These are phyloP conservation scores for Platanthera zijinensis DNA, from an alignment of 106 monocot species.

Conservation along the genomic window DNA sequence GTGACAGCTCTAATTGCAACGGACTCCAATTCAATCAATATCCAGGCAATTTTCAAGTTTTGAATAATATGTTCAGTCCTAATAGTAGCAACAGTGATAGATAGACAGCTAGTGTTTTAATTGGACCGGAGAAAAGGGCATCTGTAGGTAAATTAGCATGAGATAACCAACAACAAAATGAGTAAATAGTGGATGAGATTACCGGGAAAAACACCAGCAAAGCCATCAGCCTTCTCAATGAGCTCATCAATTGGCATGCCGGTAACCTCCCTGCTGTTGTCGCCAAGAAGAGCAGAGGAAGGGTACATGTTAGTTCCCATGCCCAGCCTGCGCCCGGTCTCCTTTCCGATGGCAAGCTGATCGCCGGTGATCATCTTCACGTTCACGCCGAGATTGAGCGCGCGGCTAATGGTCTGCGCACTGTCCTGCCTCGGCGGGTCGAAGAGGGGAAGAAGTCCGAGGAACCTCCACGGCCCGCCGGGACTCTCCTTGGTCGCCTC, in stretches of 20 bases:
- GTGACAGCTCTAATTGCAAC: too few relatives aligned
- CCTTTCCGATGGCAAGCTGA: slow-evolving; percentile 71
- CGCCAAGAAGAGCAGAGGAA: slow-evolving; percentile 42
- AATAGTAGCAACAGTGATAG: too few relatives aligned
- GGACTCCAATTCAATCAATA: too few relatives aligned
- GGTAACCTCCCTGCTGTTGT: slow-evolving; percentile 21
- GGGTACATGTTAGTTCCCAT: slow-evolving; percentile 80
- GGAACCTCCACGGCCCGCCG: slow-evolving; percentile 54
- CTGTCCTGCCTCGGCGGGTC: slow-evolving; percentile 71
- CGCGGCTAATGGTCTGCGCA: slow-evolving; percentile 49
- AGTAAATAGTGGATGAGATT: too few relatives aligned
- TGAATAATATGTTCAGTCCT: too few relatives aligned
- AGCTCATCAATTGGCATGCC: slow-evolving; percentile 16
- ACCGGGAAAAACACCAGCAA: slow-evolving; percentile 16
- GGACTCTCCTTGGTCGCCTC: slow-evolving; percentile 36
- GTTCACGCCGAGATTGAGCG: slow-evolving; percentile 64
- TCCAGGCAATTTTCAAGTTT: too few relatives aligned
- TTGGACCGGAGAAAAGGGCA: too few relatives aligned
- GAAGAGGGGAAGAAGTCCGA: slow-evolving; percentile 60
- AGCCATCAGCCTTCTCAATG: slow-evolving; percentile 19
- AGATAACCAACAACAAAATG: too few relatives aligned
- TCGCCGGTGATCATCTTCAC: slow-evolving; percentile 71
- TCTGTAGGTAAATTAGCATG: too few relatives aligned
- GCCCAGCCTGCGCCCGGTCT: slow-evolving; percentile 58
- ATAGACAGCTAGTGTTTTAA: too few relatives aligned